A percentile compares a stretch with the other conserved stretches of the same genome.
These are phyloP conservation scores for Pythium coloratum DNA, from an alignment of 352 stramenopile genomes.

Conservation along the genomic window DNA sequence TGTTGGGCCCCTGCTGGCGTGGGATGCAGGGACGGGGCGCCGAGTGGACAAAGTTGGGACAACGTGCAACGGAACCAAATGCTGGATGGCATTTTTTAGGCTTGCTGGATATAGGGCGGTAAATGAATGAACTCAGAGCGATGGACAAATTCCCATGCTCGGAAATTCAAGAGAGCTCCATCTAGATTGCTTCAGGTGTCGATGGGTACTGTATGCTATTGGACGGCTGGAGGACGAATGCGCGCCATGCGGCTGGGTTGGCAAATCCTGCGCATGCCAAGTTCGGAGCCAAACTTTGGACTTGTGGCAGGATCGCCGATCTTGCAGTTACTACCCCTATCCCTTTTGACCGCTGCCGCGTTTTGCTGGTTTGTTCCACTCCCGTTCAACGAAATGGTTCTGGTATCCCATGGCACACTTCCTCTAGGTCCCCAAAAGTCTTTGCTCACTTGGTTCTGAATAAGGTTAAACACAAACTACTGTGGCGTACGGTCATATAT, in stretches of 20 bases:
- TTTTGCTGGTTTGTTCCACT: slow-evolving; percentile 5
- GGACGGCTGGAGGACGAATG: neutral
- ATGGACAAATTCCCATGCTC: neutral
- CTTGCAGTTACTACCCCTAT: neutral
- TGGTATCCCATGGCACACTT: neutral
- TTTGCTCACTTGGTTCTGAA: neutral
- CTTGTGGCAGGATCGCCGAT: neutral
- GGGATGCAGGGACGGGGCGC: neutral
- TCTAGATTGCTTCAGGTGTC: neutral
- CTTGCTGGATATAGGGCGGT: neutral
- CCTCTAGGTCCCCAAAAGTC: neutral
- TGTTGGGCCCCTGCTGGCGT: neutral
- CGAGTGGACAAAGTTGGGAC: neutral
- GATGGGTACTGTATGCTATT: neutral
- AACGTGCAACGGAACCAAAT: neutral
- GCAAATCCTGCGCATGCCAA: neutral
- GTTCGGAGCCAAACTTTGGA: neutral
- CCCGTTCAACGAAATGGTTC: slow-evolving; percentile 3
- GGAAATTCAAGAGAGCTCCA: neutral
- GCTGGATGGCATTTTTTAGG: slow-evolving; percentile 1
- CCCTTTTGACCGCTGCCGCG: neutral
- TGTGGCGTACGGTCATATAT: neutral
- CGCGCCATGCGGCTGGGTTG: neutral
- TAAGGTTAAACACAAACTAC: too few species aligned
- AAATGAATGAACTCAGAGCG: neutral